Conservation (phyloP, 2,329 filamentous ascomycete species). For the Aschersonia sp. region DNA sequence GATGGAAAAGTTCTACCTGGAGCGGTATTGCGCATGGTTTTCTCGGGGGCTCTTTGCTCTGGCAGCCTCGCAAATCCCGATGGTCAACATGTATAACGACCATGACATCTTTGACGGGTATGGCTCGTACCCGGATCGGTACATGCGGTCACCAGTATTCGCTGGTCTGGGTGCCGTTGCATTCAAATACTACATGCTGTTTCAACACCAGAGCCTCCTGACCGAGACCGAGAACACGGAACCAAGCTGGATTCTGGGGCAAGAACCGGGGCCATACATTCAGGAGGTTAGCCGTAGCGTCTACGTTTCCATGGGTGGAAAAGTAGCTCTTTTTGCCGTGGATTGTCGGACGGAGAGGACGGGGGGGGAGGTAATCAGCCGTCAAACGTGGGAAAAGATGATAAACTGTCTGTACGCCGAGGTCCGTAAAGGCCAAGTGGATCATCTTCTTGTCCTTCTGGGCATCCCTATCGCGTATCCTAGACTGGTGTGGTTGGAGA, state of each 20-base stretch:
- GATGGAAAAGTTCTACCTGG: conserved; percentile 74
- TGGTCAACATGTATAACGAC: conserved; percentile 97
- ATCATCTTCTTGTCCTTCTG: conserved; percentile 77
- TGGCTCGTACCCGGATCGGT: conserved; percentile 81
- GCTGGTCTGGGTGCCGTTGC: conserved; percentile 79
- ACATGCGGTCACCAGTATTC: conserved; percentile 85
- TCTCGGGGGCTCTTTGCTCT: conserved; percentile 90
- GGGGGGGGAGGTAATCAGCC: conserved; percentile 63
- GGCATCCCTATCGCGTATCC: conserved; percentile 77
- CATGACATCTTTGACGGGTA: conserved; percentile 87
- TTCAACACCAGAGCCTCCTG: conserved; percentile 83
- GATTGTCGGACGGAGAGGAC: conserved; percentile 88
- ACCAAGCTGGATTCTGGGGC: conserved; percentile 80
- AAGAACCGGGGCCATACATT: conserved; percentile 76
- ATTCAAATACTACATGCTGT: conserved; percentile 98
- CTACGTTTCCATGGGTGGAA: conserved; percentile 69
- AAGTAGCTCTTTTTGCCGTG: conserved; percentile 69
- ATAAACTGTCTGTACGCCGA: conserved; percentile 77
- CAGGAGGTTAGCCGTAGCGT: conserved; percentile 70
- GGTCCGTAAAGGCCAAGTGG: conserved; percentile 68
- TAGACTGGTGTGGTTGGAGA: conserved; percentile 56
- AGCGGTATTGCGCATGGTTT: conserved; percentile 89
- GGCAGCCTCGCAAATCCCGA: conserved; percentile 86
- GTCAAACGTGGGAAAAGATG: conserved; percentile 71
- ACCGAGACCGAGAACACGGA: conserved; percentile 72